phyloP scores from a whole-genome alignment of 805 yeast genomes.

The Hanseniaspora meyeri region DNA sequence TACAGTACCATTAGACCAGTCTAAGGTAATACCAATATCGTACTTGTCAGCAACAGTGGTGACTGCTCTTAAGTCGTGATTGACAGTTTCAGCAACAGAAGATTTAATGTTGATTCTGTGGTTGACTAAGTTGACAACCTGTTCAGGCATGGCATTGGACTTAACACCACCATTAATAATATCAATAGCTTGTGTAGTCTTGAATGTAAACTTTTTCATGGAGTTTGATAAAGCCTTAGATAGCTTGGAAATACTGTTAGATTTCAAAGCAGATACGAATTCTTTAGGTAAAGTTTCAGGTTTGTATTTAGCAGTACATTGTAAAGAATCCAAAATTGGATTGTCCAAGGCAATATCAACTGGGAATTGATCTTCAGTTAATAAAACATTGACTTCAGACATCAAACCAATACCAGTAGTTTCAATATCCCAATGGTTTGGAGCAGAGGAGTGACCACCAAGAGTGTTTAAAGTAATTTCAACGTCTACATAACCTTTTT shows the following conservation, averaged over 20 bases:
- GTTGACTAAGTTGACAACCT: conserved; percentile 37
- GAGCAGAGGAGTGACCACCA: conserved; percentile 64
- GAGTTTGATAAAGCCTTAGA: conserved; percentile 18
- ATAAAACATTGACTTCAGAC: conserved; percentile 39
- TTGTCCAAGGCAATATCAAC: conserved; percentile 38
- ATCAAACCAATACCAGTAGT: conserved; percentile 66
- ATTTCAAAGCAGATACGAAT: conserved; percentile 28
- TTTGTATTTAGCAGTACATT: conserved; percentile 45
- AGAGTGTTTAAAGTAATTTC: conserved; percentile 39
- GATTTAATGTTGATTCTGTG: conserved; percentile 46
- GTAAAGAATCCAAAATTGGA: conserved; percentile 45
- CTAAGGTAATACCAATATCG: conserved; percentile 34
- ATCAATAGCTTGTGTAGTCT: conserved; percentile 35
- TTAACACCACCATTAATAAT: conserved; percentile 55
- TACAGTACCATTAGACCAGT: conserved; percentile 22
- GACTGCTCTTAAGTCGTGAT: conserved; percentile 28
- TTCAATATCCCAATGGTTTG: conserved; percentile 36
- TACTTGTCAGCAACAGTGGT: conserved; percentile 33
- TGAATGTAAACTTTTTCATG: conserved; percentile 6
- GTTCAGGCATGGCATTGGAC: conserved; percentile 53
- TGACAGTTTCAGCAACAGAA: conserved; percentile 29
- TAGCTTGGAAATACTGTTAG: conserved; percentile 27
- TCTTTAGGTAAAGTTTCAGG: conserved; percentile 4
- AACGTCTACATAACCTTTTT: conserved; percentile 44
- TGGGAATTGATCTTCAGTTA: conserved; percentile 42